Evolutionary conservation across 2,329 filamentous ascomycete species (phyloP).

Genomic region (Neoscytalidium dimidiatum): DNA sequence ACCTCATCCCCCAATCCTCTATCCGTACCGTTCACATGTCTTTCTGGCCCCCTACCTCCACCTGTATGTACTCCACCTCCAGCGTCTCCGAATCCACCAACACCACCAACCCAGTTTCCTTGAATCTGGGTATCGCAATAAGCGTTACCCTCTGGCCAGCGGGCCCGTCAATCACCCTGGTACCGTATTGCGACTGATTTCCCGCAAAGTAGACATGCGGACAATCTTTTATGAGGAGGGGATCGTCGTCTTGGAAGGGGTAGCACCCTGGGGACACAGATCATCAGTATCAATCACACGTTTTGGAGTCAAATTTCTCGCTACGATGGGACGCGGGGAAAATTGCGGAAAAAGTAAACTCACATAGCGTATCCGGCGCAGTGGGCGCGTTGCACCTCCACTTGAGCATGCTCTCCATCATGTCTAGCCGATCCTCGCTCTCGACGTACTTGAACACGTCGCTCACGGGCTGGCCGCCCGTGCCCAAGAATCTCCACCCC

Average conservation of each 20-base stretch:
- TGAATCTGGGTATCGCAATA: constrained; percentile 82
- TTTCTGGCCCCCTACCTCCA: constrained; percentile 14
- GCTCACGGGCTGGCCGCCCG: constrained; percentile 88
- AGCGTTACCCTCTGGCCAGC: constrained; percentile 73
- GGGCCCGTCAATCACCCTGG: constrained; percentile 64
- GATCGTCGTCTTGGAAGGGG: constrained; percentile 91
- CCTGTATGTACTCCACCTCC: constrained; percentile 66
- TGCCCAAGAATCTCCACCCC: constrained; percentile 84
- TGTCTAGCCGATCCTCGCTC: constrained; percentile 65
- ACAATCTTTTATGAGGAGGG: constrained; percentile 80
- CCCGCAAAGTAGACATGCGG: constrained; percentile 92
- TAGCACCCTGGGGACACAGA: constrained; percentile 71
- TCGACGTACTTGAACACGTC: constrained; percentile 88
- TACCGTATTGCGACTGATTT: constrained; percentile 78
- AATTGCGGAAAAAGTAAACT: constrained; percentile 39
- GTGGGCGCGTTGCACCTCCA: constrained; percentile 93
- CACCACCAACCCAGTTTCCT: constrained; percentile 74
- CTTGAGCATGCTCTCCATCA: constrained; percentile 93
- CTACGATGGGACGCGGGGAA: no score
- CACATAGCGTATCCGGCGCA: constrained; percentile 92
- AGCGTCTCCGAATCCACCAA: constrained; percentile 84
- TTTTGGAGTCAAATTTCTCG: no score
- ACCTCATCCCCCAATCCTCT: background rate
- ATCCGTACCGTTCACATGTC: constrained; percentile 25
- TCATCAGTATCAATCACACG: background rate